Evolutionary conservation across 2,329 filamentous ascomycete genomes (phyloP).

Genomic region (Leptosphaerulina australis): DNA sequence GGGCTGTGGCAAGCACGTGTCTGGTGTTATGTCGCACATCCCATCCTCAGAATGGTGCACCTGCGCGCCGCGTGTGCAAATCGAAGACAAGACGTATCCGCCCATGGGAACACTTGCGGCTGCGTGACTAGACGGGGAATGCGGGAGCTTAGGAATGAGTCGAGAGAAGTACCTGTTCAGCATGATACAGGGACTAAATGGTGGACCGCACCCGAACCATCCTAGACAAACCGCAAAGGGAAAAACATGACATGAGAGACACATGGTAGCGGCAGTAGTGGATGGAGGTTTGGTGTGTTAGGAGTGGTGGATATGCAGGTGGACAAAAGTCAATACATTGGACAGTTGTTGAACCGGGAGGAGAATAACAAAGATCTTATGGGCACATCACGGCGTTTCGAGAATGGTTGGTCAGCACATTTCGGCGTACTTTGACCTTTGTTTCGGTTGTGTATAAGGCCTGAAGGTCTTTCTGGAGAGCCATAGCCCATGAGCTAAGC

Average conservation of each 20-base stretch:
- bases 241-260: slow-evolving; percentile 16
- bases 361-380: not conserved
- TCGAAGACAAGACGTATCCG: slow-evolving; percentile 67
- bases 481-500: not conserved
- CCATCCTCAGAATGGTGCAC: slow-evolving; percentile 66
- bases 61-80: slow-evolving; percentile 68
- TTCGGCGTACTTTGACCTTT: slow-evolving; percentile 1
- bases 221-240: slow-evolving; percentile 7
- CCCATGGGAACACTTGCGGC: slow-evolving; percentile 59
- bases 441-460: too few relatives aligned
- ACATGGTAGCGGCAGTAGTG: not conserved
- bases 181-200: slow-evolving; percentile 18
- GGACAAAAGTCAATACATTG: too few relatives aligned
- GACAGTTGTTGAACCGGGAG: not conserved
- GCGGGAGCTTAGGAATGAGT: slow-evolving; percentile 12
- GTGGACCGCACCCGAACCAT: slow-evolving; percentile 18
- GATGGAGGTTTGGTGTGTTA: not conserved
- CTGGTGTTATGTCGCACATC: slow-evolving; percentile 66
- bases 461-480: too few relatives aligned
- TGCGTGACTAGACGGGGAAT: slow-evolving; percentile 34
- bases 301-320: too few relatives aligned
- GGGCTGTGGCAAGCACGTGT: slow-evolving; percentile 68
- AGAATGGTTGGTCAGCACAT: slow-evolving; percentile 1
- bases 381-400: slow-evolving; percentile 14
- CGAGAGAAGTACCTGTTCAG: slow-evolving; percentile 16